Base-by-base conservation (phyloP, 768 basidiomycete species). In the Boletus vinaceobasis region DNA sequence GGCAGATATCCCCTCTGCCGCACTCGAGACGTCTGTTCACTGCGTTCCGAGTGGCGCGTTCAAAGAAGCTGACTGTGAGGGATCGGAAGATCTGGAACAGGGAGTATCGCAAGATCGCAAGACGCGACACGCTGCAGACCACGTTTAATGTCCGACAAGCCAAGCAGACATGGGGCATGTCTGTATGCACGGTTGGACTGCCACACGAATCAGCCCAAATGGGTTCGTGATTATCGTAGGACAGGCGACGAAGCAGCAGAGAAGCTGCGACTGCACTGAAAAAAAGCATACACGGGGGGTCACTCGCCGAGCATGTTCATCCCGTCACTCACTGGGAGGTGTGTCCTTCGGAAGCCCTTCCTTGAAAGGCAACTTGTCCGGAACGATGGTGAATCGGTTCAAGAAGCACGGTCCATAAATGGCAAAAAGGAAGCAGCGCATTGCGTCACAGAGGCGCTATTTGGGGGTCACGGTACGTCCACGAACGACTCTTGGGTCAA, bases 371-470 rank as follows among this genome's bases (percentile, higher is more conserved):
- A 58, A 4, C 10, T 42, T 0, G 3, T 19, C 53, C 62, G 56
- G 55, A 17, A 19, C 11, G 2, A 15, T 57, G 52, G 64, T 1
- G 64, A 31, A 65, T 65, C 64, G 17, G 19, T 44, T 44, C 9
- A 29, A 65, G 64, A 65, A 65, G 64, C 45, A 17, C 31, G 0
- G 7, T 1, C 31, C 56, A 50, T 51, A 65, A 51, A 64, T 49
- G 64, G 61, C 2, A 54, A 45, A 36, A 48, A 37, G n/a, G 48
- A 56, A 39, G 59, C 37, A 31, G 3, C 27, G 15, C 7, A 37
- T 37, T 36, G 26, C 48, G 48, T 48, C 48, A 37, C 10, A 5
- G 32, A n/a, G 36, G 3, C 11, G 39, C 47, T 50, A 38, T 46
- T 48, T 60, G 42, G 54, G 62, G 59, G 58, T 60, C 48, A 43